phyloP scores from a whole-genome alignment of 805 yeast genomes.

The Aciculoconidium aculeatum region DNA sequence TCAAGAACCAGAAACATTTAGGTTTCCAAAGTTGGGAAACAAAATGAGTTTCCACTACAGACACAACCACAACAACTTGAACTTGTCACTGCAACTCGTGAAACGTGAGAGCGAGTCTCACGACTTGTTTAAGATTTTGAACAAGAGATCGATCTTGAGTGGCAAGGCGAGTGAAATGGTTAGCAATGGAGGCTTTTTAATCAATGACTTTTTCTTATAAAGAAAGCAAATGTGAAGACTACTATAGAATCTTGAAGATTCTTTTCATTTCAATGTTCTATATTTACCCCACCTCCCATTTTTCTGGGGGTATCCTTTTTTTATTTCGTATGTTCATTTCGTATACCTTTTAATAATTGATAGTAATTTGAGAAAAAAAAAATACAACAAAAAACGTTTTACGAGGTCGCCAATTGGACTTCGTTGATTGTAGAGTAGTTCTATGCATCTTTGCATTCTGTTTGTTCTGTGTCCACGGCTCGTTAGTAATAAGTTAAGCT shows the following conservation, averaged over 20 bases:
- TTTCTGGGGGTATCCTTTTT: no score
- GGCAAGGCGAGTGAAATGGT: constrained; percentile 43
- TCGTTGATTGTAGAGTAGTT: no score
- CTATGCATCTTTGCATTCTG: no score
- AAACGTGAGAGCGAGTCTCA: constrained; percentile 13
- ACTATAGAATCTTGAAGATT: background rate
- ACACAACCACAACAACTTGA: constrained; percentile 27
- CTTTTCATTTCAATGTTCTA: background rate
- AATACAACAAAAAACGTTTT: no score
- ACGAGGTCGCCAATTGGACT: no score
- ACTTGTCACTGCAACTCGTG: constrained; percentile 22
- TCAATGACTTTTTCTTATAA: constrained; percentile 39
- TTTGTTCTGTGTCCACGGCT: no score
- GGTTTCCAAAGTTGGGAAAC: constrained; percentile 6
- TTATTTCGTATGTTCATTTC: background rate
- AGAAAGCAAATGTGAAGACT: no score
- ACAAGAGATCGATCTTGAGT: constrained; percentile 28
- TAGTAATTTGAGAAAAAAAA: no score
- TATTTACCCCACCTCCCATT: no score
- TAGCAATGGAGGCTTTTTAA: constrained; percentile 34
- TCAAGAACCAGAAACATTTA: no score
- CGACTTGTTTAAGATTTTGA: constrained; percentile 29
- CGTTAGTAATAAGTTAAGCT: no score
- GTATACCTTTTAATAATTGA: background rate
- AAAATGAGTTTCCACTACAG: constrained; percentile 36